These are phyloP conservation scores for Diaporthe vexans DNA, from an alignment of 2,329 filamentous ascomycete species.

Conservation along the genomic window DNA sequence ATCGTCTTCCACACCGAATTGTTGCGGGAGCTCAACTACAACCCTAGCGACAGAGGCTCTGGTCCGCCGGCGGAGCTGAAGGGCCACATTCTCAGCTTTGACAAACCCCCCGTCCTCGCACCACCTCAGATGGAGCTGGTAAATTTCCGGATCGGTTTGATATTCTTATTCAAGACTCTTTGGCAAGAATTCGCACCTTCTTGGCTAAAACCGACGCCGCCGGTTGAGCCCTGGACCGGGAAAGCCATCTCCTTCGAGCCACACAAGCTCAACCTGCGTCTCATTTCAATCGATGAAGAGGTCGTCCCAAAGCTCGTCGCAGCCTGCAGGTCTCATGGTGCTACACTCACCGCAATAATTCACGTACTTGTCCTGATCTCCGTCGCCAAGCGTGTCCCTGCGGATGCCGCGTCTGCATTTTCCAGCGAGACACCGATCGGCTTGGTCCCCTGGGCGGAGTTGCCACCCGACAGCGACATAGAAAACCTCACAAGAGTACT, in stretches of 20 bases:
- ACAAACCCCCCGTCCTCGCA: conserved; percentile 50
- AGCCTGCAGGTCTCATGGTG: conserved; percentile 56
- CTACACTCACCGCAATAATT: conserved; percentile 64
- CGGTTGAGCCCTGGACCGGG: conserved; percentile 55
- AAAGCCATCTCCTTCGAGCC: conserved; percentile 53
- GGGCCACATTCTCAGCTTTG: conserved; percentile 50
- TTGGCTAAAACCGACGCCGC: conserved; percentile 51
- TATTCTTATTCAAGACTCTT: conserved; percentile 57
- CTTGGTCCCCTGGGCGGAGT: conserved; percentile 56
- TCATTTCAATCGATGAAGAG: conserved; percentile 52
- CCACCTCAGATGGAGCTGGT: conserved; percentile 58
- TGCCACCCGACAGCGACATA: conserved; percentile 45
- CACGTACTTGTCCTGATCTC: conserved; percentile 61
- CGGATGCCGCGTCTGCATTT: conserved; percentile 52
- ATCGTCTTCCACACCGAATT: conserved; percentile 64
- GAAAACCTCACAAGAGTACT: conserved; percentile 51
- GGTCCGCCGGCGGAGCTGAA: conserved; percentile 40
- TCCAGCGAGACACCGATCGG: conserved; percentile 58
- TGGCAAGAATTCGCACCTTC: conserved; percentile 57
- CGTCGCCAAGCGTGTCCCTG: conserved; percentile 55
- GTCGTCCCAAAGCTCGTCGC: conserved; percentile 52
- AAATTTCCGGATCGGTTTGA: conserved; percentile 55
- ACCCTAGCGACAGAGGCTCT: conserved; percentile 8
- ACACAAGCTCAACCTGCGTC: conserved; percentile 53
- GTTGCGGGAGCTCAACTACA: conserved; percentile 56